Evolutionary conservation across 1,284 basidiomycete genomes (phyloP).

Genomic region (Farysia itapuensis): DNA sequence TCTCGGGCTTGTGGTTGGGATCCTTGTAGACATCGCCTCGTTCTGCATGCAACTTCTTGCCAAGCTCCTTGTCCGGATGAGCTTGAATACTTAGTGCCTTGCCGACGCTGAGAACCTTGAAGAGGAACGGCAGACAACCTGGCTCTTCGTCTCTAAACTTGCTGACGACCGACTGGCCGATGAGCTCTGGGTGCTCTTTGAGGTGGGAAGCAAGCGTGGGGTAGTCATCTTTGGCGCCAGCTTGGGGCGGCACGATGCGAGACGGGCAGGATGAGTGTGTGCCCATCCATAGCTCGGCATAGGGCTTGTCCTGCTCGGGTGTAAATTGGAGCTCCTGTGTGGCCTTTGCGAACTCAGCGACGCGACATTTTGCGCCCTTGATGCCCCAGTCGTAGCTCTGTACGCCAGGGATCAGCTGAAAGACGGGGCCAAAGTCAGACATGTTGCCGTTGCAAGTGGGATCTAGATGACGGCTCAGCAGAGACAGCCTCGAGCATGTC

Average conservation of each 20-base stretch:
- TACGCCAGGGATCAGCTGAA: conserved; percentile 53
- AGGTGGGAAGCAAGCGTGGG: conserved; percentile 35
- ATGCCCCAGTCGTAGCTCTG: conserved; percentile 59
- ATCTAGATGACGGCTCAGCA: not conserved
- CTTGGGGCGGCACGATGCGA: conserved; percentile 60
- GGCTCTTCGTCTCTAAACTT: conserved; percentile 23
- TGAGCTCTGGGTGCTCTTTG: conserved; percentile 27
- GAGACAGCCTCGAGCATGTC: not conserved
- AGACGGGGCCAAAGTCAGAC: conserved; percentile 5
- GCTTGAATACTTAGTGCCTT: conserved; percentile 96
- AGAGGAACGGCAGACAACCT: conserved; percentile 52
- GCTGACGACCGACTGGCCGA: conserved; percentile 24
- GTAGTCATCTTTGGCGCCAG: not conserved
- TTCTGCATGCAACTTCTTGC: conserved; percentile 73
- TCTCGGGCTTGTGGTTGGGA: conserved; percentile 94
- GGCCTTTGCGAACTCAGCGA: conserved; percentile 45
- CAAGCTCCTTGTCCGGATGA: conserved; percentile 90
- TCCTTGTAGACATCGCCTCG: conserved; percentile 89
- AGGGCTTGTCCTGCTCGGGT: conserved; percentile 32
- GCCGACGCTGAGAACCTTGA: conserved; percentile 72
- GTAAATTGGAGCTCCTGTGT: conserved; percentile 34
- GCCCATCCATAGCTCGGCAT: conserved; percentile 81
- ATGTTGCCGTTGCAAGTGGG: not conserved
- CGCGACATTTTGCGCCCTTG: conserved; percentile 24
- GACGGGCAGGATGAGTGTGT: conserved; percentile 90